Conservation (phyloP, 768 basidiomycete genomes). For the Lentinula detonsa region DNA sequence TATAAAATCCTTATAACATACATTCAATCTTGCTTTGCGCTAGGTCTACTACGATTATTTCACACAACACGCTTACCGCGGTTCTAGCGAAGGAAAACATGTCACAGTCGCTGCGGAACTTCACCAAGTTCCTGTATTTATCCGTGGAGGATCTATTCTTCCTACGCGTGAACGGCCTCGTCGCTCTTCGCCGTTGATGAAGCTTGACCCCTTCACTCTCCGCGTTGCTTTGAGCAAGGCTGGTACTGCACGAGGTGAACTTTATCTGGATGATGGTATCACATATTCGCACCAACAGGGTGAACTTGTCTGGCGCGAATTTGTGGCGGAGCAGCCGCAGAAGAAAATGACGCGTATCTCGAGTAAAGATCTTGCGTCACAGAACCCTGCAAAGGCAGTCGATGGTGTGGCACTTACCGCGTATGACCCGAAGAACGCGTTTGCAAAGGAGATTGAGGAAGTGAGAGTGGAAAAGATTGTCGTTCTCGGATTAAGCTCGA, state of each 20-base stretch:
- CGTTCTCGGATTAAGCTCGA: constrained; percentile 60
- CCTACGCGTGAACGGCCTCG: constrained; percentile 84
- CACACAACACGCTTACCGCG: constrained; percentile 60
- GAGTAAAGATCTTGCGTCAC: constrained; percentile 49
- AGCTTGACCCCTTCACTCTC: constrained; percentile 88
- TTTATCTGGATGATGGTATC: constrained; percentile 95
- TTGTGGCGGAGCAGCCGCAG: constrained; percentile 46
- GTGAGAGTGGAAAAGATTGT: constrained; percentile 83
- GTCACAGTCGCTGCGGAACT: constrained; percentile 79
- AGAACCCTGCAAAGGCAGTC: constrained; percentile 39
- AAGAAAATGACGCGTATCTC: constrained; percentile 40
- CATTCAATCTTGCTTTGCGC: neutral
- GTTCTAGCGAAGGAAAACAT: constrained; percentile 54
- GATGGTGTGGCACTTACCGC: constrained; percentile 41
- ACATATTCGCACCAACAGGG: constrained; percentile 72
- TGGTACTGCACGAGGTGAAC: constrained; percentile 64
- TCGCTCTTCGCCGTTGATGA: constrained; percentile 83
- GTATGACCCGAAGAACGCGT: constrained; percentile 59
- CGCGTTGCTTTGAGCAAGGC: constrained; percentile 69
- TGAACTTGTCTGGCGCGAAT: constrained; percentile 78
- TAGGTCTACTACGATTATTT: constrained; percentile 97
- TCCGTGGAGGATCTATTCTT: constrained; percentile 89
- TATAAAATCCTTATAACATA: neutral
- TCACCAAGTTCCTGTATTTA: constrained; percentile 74
- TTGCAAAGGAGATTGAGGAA: constrained; percentile 54